Base-by-base conservation (phyloP, 306 rosid genomes). In the Argentina anserina region DNA sequence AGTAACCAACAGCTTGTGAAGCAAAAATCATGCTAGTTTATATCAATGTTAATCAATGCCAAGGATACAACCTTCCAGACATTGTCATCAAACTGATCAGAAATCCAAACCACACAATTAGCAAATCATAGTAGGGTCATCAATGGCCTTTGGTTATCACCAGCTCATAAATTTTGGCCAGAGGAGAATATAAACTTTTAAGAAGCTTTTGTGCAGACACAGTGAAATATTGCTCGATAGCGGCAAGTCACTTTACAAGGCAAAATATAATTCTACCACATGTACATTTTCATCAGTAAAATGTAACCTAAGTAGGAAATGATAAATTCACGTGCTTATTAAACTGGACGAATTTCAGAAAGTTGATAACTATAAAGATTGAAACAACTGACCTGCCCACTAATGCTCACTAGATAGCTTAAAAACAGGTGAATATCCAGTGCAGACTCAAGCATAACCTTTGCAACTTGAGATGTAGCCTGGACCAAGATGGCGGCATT, bases 401-500 rank as follows among this genome's bases (percentile, higher is more conserved):
- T 72, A 75, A 81, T 82, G 81, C 83, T 87, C 73, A 94, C 89
- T 79, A 94, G 86, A 83, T 94, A 94, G 80, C 89, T 84, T 58
- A 94, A 83, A 78, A 94, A 91, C 76, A 94, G 82, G 69, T 88
- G 92, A 79, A 94, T 77, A 65, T 94, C 97, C 77, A 90, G 55
- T 67, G 98, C 88, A 75, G 90, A 87, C 81, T 91, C 97, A 74
- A 85, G 88, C 98, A 91, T 94, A 80, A 83, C 86, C 81, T 94
- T 83, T 9, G 96, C 87, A 76, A 91, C 86, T 86, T 94, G 98
- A 78, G 87, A 84, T 37, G 96, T 88, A 69, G 95, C 89, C 71
- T 91, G 97, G 64, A 89, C 96, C 83, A 89, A 58, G 67, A 87
- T 71, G 59, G 90, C 82, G 74, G 90, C 82, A 80, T 77, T 88